Evolutionary conservation across 176 grass and related monocot species (phyloP).

Genomic region (Oryza officinalis): DNA sequence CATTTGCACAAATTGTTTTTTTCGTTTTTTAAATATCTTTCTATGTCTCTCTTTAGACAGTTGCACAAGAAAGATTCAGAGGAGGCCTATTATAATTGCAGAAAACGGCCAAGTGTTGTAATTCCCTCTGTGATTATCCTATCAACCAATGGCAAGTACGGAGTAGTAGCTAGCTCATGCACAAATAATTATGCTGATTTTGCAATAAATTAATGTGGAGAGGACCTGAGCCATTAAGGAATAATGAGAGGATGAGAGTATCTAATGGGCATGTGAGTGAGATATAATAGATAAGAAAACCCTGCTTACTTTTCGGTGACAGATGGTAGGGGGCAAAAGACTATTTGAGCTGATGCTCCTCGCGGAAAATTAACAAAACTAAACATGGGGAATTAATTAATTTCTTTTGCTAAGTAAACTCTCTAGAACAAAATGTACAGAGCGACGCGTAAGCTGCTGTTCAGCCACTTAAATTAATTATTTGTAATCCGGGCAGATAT

Average conservation of each 20-base stretch:
- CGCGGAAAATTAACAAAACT: conserved; percentile 35
- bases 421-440: neutral
- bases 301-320: conserved; percentile 36
- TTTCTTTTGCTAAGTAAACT: conserved; percentile 8
- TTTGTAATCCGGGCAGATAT: neutral
- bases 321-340: conserved; percentile 30
- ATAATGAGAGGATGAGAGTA: conserved; percentile 28
- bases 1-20: neutral
- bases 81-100: conserved; percentile 6
- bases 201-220: neutral
- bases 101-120: conserved; percentile 7
- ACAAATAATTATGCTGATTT: neutral
- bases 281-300: neutral
- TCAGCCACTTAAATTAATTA: conserved; percentile 5
- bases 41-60: neutral
- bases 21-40: neutral
- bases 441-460: conserved; percentile 1
- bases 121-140: neutral
- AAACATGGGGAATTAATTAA: neutral
- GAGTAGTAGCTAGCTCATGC: conserved; percentile 13
- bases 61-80: conserved; percentile 29
- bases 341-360: conserved; percentile 49
- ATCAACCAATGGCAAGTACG: conserved; percentile 19
- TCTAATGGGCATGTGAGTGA: conserved; percentile 36
- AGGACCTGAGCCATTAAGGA: conserved; percentile 3